Conservation (phyloP, 1,139 yeast genomes). For the Nakaseomyces kungkrabaensis region DNA sequence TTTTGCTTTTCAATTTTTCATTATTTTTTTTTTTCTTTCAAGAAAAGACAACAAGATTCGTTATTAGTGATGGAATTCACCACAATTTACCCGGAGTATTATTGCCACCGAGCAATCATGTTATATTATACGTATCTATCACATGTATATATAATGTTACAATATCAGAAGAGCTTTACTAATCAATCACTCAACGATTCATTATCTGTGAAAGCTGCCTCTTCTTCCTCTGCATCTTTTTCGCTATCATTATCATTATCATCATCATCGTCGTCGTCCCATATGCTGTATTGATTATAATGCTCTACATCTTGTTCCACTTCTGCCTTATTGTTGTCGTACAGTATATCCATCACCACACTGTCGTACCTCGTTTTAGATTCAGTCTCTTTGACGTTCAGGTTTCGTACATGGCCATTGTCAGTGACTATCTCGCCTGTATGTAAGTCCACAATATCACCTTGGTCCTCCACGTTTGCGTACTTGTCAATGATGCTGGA, state of each 20-base stretch:
- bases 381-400: slow-evolving; percentile 7
- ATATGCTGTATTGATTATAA: slow-evolving; percentile 5
- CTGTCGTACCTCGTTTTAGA: slow-evolving; percentile 14
- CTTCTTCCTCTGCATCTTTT: slow-evolving; percentile 9
- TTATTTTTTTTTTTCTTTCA: neutral
- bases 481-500: slow-evolving; percentile 45
- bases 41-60: neutral
- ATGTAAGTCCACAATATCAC: slow-evolving; percentile 54
- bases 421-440: slow-evolving; percentile 53
- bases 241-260: neutral
- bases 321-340: neutral
- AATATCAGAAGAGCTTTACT: neutral
- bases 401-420: slow-evolving; percentile 47
- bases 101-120: neutral
- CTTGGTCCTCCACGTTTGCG: slow-evolving; percentile 44
- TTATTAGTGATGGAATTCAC: neutral
- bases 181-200: slow-evolving; percentile 6
- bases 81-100: neutral
- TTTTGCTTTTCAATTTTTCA: neutral
- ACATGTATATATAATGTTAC: neutral
- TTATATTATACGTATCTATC: neutral
- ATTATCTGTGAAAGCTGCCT: slow-evolving; percentile 2
- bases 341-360: slow-evolving; percentile 17
- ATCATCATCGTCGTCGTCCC: slow-evolving; percentile 9
- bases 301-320: slow-evolving; percentile 6